Conservation (phyloP, 768 basidiomycete genomes). For the Boletellus emodensis region DNA sequence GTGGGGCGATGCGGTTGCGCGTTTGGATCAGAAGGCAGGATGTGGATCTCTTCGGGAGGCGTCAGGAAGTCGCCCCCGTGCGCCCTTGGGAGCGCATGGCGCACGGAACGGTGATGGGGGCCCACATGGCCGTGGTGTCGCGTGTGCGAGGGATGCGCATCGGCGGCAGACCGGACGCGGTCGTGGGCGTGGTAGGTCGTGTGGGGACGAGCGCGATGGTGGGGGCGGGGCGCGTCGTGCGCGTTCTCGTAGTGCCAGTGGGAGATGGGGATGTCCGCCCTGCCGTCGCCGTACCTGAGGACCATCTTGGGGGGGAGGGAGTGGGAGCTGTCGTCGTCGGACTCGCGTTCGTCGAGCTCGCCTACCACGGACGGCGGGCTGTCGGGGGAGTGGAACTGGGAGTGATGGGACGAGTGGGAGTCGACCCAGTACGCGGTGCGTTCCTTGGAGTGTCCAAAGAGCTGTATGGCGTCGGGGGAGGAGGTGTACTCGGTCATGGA, state of each 20-base stretch:
- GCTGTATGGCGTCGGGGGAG: constrained; percentile 54
- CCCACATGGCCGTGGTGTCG: constrained; percentile 24
- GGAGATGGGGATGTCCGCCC: constrained; percentile 63
- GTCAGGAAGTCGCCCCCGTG: constrained; percentile 19
- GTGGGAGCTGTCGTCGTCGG: constrained; percentile 40
- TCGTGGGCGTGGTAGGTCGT: constrained; percentile 32
- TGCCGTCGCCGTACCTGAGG: constrained; percentile 61
- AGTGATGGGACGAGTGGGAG: constrained; percentile 34
- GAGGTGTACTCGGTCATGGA: constrained; percentile 63
- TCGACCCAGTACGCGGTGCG: constrained; percentile 66
- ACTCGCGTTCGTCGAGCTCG: constrained; percentile 38
- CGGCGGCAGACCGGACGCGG: constrained; percentile 38
- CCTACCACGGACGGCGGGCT: constrained; percentile 44
- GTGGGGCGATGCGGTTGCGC: constrained; percentile 30
- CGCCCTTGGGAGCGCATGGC: constrained; percentile 19
- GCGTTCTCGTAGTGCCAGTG: constrained; percentile 32
- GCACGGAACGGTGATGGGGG: constrained; percentile 8
- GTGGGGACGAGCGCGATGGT: constrained; percentile 25
- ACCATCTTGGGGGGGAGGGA: constrained; percentile 70
- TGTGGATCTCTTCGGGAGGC: constrained; percentile 59
- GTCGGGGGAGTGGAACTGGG: constrained; percentile 54
- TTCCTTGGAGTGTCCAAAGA: constrained; percentile 55
- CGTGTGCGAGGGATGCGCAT: constrained; percentile 28
- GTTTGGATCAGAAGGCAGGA: constrained; percentile 50
- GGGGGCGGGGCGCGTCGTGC: constrained; percentile 15